Evolutionary conservation across 768 basidiomycete genomes (phyloP).

Genomic region (Suillus variegatus): DNA sequence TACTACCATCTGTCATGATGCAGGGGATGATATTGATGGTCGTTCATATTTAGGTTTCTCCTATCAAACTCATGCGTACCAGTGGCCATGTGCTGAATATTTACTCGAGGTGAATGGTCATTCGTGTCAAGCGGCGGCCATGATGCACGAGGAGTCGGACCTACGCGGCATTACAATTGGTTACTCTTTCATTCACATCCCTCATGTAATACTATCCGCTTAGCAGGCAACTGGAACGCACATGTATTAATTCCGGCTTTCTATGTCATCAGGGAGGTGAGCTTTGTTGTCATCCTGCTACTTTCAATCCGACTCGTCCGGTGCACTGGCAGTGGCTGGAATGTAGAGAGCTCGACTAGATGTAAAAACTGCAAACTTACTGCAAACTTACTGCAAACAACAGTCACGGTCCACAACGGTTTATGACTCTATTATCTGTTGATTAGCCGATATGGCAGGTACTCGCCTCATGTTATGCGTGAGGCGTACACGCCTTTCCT

Average conservation of each 20-base stretch:
- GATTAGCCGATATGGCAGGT: background rate
- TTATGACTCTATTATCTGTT: background rate
- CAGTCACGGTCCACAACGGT: background rate
- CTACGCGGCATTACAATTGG: background rate
- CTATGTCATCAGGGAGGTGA: background rate
- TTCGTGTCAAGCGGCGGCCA: background rate
- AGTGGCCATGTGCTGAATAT: background rate
- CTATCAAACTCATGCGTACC: background rate
- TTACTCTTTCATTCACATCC: background rate
- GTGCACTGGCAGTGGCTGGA: background rate
- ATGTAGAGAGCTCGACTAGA: background rate
- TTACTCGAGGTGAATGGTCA: background rate
- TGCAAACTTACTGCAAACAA: background rate
- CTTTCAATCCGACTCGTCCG: background rate
- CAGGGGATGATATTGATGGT: no score
- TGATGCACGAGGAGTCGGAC: background rate
- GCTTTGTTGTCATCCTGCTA: background rate
- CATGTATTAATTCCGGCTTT: background rate
- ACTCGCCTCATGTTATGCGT: conserved; percentile 1
- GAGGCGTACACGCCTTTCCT: conserved; percentile 2
- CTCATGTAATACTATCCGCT: background rate
- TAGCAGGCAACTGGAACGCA: background rate
- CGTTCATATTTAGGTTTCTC: background rate
- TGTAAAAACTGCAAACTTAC: background rate
- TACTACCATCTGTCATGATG: no score